phyloP scores from a whole-genome alignment of 345 rosid species.

The Linum tenue region DNA sequence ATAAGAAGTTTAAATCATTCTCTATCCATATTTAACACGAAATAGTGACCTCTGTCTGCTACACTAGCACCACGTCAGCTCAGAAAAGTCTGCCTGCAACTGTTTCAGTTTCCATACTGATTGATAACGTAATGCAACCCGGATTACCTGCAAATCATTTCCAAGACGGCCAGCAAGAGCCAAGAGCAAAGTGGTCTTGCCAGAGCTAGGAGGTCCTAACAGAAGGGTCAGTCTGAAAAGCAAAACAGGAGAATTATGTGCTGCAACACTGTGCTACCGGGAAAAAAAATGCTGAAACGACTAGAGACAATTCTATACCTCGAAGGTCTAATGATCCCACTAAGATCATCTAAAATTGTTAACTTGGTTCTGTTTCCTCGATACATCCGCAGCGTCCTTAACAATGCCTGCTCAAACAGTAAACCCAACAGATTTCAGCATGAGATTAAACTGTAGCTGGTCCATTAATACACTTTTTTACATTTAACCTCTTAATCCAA shows the following conservation, averaged over 20 bases:
- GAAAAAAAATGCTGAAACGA: background rate
- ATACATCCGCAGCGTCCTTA: slow-evolving; percentile 50
- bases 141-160: slow-evolving; percentile 53
- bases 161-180: slow-evolving; percentile 92
- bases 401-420: slow-evolving; percentile 39
- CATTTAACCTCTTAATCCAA: background rate
- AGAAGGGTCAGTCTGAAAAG: slow-evolving; percentile 67
- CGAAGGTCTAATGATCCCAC: slow-evolving; percentile 84
- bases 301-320: slow-evolving; percentile 37
- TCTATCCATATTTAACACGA: no score
- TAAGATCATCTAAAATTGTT: slow-evolving; percentile 66
- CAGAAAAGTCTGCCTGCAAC: no score
- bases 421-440: background rate
- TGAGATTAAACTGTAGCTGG: background rate
- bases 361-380: slow-evolving; percentile 60
- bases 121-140: background rate
- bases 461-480: background rate
- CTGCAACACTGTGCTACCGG: background rate
- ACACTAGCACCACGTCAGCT: no score
- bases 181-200: slow-evolving; percentile 84
- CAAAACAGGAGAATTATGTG: background rate
- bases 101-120: no score
- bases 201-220: slow-evolving; percentile 97
- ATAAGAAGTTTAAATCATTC: no score
- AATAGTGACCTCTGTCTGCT: no score